Percentiles rank a stretch among this genome's conserved stretches.
Evolutionary conservation across 2,329 filamentous ascomycete genomes (phyloP).

Genomic region (Monilinia laxa): DNA sequence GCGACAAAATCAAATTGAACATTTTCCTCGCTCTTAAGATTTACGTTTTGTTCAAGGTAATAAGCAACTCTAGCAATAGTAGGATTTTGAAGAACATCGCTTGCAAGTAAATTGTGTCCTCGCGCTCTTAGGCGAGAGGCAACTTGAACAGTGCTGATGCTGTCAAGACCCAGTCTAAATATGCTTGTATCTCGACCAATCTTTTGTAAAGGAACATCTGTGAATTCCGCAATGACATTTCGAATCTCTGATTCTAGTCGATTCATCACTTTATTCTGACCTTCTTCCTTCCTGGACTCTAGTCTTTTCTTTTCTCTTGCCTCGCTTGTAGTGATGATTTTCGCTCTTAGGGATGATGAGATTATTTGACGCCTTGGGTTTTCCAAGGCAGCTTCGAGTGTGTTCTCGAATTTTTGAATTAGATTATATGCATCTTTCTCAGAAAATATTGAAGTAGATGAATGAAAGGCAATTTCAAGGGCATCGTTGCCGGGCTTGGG

Average conservation of each 20-base stretch:
- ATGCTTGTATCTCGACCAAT: conserved; percentile 69
- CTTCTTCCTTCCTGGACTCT: conserved; percentile 3
- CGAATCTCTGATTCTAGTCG: conserved; percentile 45
- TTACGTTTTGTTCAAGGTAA: conserved; percentile 26
- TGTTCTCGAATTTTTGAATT: conserved; percentile 32
- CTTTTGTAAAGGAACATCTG: conserved; percentile 48
- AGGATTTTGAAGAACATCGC: conserved; percentile 70
- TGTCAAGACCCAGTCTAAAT: conserved; percentile 86
- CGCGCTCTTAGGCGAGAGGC: conserved; percentile 63
- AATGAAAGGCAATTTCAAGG: conserved; percentile 62
- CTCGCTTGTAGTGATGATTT: conserved; percentile 28
- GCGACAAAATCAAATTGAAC: conserved; percentile 48
- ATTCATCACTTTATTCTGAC: conserved; percentile 26
- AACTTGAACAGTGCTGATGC: conserved; percentile 81
- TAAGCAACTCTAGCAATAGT: conserved; percentile 43
- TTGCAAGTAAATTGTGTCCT: conserved; percentile 60
- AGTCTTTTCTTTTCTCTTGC: conserved; percentile 2
- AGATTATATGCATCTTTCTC: conserved; percentile 29
- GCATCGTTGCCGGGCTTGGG: conserved; percentile 54
- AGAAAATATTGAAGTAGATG: conserved; percentile 48
- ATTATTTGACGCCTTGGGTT: conserved; percentile 38
- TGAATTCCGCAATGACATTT: conserved; percentile 52
- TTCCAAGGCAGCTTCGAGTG: conserved; percentile 31
- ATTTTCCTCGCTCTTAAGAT: conserved; percentile 15
- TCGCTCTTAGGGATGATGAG: conserved; percentile 28